Evolutionary conservation across 2,329 filamentous ascomycete genomes (phyloP).

Genomic region (Diaporthe citrichinensis): DNA sequence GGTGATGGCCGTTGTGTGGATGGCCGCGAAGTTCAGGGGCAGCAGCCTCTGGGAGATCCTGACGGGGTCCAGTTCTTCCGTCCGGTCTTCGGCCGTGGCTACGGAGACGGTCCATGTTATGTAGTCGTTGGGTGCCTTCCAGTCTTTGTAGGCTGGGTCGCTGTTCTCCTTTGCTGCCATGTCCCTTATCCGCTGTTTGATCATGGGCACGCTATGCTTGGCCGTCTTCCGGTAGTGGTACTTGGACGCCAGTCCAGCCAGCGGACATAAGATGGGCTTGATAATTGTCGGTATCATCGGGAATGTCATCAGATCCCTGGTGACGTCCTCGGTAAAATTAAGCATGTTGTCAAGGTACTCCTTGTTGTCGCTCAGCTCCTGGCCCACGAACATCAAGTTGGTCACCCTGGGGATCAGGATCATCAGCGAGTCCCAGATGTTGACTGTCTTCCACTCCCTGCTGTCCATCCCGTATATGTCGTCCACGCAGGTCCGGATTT

Average conservation of each 20-base stretch:
- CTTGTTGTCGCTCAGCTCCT: slow-evolving; percentile 56
- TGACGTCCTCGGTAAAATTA: slow-evolving; percentile 64
- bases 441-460: slow-evolving; percentile 55
- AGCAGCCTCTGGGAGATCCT: slow-evolving; percentile 66
- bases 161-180: slow-evolving; percentile 58
- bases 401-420: slow-evolving; percentile 59
- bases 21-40: slow-evolving; percentile 70
- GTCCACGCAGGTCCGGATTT: slow-evolving; percentile 55
- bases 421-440: slow-evolving; percentile 61
- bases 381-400: slow-evolving; percentile 59
- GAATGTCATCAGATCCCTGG: slow-evolving; percentile 61
- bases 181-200: slow-evolving; percentile 62
- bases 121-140: slow-evolving; percentile 67
- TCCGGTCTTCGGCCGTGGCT: slow-evolving; percentile 60
- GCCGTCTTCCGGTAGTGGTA: slow-evolving; percentile 62
- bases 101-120: slow-evolving; percentile 70
- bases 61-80: slow-evolving; percentile 60
- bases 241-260: slow-evolving; percentile 61
- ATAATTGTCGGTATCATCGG: slow-evolving; percentile 61
- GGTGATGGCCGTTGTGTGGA: slow-evolving; percentile 70
- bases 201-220: slow-evolving; percentile 60
- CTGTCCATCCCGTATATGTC: slow-evolving; percentile 51
- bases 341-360: slow-evolving; percentile 62
- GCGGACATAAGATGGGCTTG: slow-evolving; percentile 63
- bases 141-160: slow-evolving; percentile 57